Evolutionary conservation across 2,329 filamentous ascomycete species (phyloP).

Genomic region (Nannizzia gypsea): DNA sequence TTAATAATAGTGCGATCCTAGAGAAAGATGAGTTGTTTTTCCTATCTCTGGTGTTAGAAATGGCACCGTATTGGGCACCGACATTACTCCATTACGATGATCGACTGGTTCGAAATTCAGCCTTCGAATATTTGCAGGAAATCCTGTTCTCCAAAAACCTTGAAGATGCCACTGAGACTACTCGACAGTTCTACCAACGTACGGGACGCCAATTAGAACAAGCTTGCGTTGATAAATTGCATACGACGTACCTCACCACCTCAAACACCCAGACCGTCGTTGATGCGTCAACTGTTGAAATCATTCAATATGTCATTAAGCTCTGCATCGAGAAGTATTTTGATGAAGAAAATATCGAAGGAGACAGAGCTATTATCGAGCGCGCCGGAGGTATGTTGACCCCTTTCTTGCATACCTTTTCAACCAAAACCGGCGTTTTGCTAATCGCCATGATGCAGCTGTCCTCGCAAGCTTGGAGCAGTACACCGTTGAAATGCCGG

Average conservation of each 20-base stretch:
- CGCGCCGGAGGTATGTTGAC: constrained; percentile 26
- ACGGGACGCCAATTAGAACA: constrained; percentile 25
- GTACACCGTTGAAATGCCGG: constrained; percentile 26
- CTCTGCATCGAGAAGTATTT: constrained; percentile 31
- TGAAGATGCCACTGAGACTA: constrained; percentile 21
- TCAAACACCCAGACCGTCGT: constrained; percentile 17
- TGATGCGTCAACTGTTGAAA: constrained; percentile 27
- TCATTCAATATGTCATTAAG: constrained; percentile 27
- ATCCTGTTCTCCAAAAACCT: constrained; percentile 32
- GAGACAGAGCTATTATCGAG: constrained; percentile 25
- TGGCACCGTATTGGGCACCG: constrained; percentile 41
- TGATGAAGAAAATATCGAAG: constrained; percentile 21
- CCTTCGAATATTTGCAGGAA: constrained; percentile 33
- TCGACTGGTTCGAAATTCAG: constrained; percentile 33
- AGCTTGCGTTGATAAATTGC: constrained; percentile 25
- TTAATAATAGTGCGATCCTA: constrained; percentile 28
- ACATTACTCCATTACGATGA: constrained; percentile 42
- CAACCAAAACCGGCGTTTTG: too few species aligned
- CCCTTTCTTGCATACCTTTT: too few species aligned
- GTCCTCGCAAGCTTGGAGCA: constrained; percentile 25
- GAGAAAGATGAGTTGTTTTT: constrained; percentile 26
- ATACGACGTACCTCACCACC: constrained; percentile 22
- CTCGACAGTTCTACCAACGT: constrained; percentile 18
- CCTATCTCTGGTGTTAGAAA: constrained; percentile 27
- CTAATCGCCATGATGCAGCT: constrained; percentile 16